Evolutionary conservation across 108 stramenopile species (phyloP).

Genomic region (Cyclotella atomus): DNA sequence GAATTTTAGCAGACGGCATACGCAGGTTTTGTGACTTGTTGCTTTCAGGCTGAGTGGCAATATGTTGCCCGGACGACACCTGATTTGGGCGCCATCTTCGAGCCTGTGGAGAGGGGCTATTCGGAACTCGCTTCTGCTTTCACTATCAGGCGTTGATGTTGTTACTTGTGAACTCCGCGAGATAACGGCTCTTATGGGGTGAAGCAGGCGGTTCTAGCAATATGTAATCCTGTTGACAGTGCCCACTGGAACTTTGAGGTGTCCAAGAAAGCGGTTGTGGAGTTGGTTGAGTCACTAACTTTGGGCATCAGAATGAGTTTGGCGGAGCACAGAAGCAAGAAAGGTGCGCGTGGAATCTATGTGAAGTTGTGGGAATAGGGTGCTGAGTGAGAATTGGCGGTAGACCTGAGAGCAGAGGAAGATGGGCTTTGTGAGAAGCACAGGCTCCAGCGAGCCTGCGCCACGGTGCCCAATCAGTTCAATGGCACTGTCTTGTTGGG

Average conservation of each 20-base stretch:
- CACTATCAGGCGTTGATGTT: neutral
- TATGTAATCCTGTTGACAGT: neutral
- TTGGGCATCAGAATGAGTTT: neutral
- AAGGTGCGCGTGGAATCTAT: neutral
- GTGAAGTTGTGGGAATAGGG: neutral
- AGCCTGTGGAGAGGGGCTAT: slow-evolving; percentile 11
- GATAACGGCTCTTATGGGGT: neutral
- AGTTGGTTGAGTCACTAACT: neutral
- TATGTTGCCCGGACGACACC: slow-evolving; percentile 1
- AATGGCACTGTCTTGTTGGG: neutral
- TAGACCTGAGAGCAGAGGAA: neutral
- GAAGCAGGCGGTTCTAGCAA: neutral
- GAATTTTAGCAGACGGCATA: slow-evolving; percentile 23
- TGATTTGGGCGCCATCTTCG: neutral
- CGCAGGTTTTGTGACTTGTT: neutral
- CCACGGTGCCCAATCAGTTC: neutral
- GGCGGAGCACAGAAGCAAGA: neutral
- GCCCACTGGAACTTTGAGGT: neutral
- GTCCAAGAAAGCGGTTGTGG: neutral
- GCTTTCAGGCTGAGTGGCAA: slow-evolving; percentile 30
- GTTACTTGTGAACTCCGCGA: neutral
- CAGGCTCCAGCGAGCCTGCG: neutral
- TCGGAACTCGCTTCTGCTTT: neutral
- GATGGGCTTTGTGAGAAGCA: neutral
- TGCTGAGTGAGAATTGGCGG: neutral